Conservation (phyloP, 2,329 filamentous ascomycete species). For the Trichoderma sp. region DNA sequence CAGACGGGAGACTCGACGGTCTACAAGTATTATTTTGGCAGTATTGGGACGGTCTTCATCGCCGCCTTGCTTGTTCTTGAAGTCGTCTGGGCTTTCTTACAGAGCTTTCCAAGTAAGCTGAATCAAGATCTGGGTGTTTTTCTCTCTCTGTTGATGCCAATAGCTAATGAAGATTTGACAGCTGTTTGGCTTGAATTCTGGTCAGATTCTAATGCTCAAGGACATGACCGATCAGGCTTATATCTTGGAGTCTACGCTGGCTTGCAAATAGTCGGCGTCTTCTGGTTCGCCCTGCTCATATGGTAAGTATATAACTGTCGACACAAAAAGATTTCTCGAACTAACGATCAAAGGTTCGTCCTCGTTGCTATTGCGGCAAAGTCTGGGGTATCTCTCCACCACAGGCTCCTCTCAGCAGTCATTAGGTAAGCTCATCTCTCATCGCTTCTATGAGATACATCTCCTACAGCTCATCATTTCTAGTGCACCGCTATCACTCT, state of each 20-base stretch:
- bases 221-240: not conserved
- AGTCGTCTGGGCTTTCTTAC: slow-evolving; percentile 34
- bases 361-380: slow-evolving; percentile 34
- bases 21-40: slow-evolving; percentile 22
- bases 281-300: slow-evolving; percentile 17
- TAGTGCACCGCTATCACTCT: slow-evolving; percentile 1
- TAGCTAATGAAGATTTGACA: not conserved
- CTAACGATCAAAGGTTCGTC: slow-evolving; percentile 32
- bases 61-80: slow-evolving; percentile 30
- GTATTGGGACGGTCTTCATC: not conserved
- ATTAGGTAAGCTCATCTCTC: not conserved
- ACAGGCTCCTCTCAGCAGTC: slow-evolving; percentile 31
- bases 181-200: slow-evolving; percentile 39
- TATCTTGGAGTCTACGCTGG: slow-evolving; percentile 34
- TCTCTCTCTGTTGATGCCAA: not conserved
- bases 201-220: slow-evolving; percentile 31
- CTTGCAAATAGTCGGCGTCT: slow-evolving; percentile 29
- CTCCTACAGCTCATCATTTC: not conserved
- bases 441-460: not conserved
- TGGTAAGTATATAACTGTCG: not conserved
- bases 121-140: not conserved
- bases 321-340: not conserved
- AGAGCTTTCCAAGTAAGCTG: slow-evolving; percentile 36
- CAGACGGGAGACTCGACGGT: slow-evolving; percentile 10
- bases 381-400: slow-evolving; percentile 34